These are phyloP conservation scores for Mycosphaerella sp. DNA, from an alignment of 2,329 filamentous ascomycete species.

Conservation along the genomic window DNA sequence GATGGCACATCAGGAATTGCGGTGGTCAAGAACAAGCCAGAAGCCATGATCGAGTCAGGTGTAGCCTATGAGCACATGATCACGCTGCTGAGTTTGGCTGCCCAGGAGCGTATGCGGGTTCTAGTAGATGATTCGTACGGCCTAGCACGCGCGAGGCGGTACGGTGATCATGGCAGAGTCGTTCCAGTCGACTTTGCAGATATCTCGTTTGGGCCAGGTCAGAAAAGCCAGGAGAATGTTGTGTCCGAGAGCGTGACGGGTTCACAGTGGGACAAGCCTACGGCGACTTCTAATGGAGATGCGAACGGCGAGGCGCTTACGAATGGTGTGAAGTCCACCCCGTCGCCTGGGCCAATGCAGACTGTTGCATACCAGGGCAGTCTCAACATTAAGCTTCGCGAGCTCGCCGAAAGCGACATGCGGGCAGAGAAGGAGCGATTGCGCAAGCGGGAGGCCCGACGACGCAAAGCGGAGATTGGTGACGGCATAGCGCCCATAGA, in stretches of 20 bases:
- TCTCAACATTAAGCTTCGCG: slow-evolving; percentile 50
- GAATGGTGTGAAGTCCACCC: slow-evolving; percentile 26
- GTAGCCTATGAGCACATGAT: slow-evolving; percentile 74
- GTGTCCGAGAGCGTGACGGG: slow-evolving; percentile 35
- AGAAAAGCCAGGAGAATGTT: slow-evolving; percentile 31
- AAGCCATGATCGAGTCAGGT: slow-evolving; percentile 57
- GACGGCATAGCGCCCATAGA: slow-evolving; percentile 21
- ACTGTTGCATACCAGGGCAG: slow-evolving; percentile 40
- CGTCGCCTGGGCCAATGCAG: slow-evolving; percentile 35
- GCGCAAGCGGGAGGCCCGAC: slow-evolving; percentile 40
- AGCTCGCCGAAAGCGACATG: slow-evolving; percentile 59
- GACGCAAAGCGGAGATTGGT: slow-evolving; percentile 25
- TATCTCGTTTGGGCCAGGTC: slow-evolving; percentile 53
- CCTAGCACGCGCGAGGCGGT: slow-evolving; percentile 64
- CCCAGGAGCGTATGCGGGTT: slow-evolving; percentile 69
- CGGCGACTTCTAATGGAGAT: slow-evolving; percentile 8
- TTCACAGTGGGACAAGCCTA: slow-evolving; percentile 29
- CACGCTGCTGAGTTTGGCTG: slow-evolving; percentile 72
- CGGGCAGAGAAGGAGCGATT: slow-evolving; percentile 62
- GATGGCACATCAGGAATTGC: slow-evolving; percentile 27
- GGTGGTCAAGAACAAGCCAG: slow-evolving; percentile 20
- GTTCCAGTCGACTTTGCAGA: slow-evolving; percentile 70
- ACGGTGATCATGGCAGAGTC: slow-evolving; percentile 71
- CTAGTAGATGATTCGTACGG: slow-evolving; percentile 70
- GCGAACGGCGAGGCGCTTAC: slow-evolving; percentile 21